Evolutionary conservation across 2,329 filamentous ascomycete genomes (phyloP).

Genomic region (Fusarium hostae): DNA sequence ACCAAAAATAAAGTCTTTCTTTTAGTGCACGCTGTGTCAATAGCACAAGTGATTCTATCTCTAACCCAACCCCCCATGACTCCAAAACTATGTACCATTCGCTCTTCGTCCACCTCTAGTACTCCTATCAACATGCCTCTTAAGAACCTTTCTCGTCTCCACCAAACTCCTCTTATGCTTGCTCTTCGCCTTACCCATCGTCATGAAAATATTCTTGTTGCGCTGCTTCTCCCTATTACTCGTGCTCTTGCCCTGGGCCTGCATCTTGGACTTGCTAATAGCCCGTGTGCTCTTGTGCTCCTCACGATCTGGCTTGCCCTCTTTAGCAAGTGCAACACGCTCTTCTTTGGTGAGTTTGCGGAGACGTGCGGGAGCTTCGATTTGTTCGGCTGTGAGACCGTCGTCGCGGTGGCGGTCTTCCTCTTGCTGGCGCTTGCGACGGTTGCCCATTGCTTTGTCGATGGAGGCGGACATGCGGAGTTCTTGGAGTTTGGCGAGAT

Average conservation of each 20-base stretch:
- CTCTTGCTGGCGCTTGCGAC: constrained; percentile 61
- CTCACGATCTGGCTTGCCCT: constrained; percentile 79
- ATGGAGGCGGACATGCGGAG: constrained; percentile 80
- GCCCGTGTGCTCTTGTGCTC: constrained; percentile 90
- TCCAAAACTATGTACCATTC: constrained; percentile 62
- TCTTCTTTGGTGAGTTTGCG: constrained; percentile 92
- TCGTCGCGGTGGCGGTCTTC: constrained; percentile 80
- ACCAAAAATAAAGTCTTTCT: constrained; percentile 15
- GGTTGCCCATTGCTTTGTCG: constrained; percentile 66
- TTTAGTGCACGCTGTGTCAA: constrained; percentile 24
- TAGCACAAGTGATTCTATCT: constrained; percentile 29
- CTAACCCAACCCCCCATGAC: background rate
- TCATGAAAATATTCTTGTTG: constrained; percentile 99
- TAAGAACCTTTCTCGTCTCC: constrained; percentile 83
- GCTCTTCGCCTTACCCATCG: constrained; percentile 90
- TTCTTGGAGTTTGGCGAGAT: constrained; percentile 93
- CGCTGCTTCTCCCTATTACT: constrained; percentile 97
- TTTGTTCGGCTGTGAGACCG: constrained; percentile 88
- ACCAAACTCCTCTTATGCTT: constrained; percentile 96
- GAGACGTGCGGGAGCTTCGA: constrained; percentile 84
- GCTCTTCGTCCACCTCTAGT: constrained; percentile 86
- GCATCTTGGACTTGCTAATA: constrained; percentile 87
- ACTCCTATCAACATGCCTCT: constrained; percentile 82
- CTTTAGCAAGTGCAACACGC: constrained; percentile 82
- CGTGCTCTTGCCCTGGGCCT: constrained; percentile 89